Evolutionary conservation across 78 protist genomes (phyloP).

Genomic region (Guillardia theta): DNA sequence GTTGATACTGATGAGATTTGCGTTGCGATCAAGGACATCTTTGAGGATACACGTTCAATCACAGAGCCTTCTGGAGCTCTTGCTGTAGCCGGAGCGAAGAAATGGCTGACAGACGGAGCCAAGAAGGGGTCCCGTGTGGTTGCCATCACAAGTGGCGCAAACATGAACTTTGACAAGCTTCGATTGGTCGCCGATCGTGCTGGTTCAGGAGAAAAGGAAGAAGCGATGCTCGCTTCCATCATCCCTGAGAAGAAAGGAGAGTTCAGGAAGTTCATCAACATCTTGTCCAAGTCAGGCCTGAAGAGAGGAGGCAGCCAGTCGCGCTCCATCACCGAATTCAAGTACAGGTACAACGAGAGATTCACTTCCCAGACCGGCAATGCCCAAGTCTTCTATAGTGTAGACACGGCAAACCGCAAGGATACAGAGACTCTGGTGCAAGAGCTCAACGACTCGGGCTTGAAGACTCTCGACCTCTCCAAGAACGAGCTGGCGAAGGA

Average conservation of each 20-base stretch:
- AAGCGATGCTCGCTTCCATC: neutral
- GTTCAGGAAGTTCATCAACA: neutral
- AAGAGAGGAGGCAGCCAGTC: neutral
- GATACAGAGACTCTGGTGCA: neutral
- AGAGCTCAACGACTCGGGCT: neutral
- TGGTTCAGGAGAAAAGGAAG: slow-evolving; percentile 24
- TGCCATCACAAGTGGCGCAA: slow-evolving; percentile 55
- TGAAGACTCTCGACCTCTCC: neutral
- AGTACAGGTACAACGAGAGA: slow-evolving; percentile 17
- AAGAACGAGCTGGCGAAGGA: slow-evolving; percentile 50
- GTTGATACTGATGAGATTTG: slow-evolving; percentile 69
- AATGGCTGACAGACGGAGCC: neutral
- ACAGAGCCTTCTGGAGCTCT: slow-evolving; percentile 78
- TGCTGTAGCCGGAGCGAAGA: slow-evolving; percentile 64
- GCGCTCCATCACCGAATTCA: slow-evolving; percentile 41
- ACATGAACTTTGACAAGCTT: slow-evolving; percentile 67
- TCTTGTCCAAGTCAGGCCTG: neutral
- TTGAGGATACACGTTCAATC: slow-evolving; percentile 54
- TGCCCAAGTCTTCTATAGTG: neutral
- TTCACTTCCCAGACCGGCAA: neutral
- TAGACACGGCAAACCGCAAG: neutral
- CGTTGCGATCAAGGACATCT: slow-evolving; percentile 70
- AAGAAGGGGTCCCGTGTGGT: neutral
- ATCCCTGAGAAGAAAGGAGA: slow-evolving; percentile 10
- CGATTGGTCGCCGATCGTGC: slow-evolving; percentile 71